Conservation (phyloP, 306 rosid genomes). For the Vicia sativa region DNA sequence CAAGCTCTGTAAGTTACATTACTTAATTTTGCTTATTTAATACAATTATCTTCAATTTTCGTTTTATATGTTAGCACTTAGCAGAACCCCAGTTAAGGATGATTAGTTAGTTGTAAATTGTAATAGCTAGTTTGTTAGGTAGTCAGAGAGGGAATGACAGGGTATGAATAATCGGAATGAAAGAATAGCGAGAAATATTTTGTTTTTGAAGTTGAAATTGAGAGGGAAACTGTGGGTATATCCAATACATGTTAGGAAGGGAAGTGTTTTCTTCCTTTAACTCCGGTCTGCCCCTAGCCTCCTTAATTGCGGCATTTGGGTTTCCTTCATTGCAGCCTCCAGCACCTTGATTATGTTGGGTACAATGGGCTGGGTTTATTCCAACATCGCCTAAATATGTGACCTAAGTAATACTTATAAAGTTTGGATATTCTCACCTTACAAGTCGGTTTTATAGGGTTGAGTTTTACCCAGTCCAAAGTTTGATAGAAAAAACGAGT, state of each 20-base stretch:
- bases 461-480: background rate
- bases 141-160: background rate
- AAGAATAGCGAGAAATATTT: background rate
- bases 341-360: background rate
- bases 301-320: background rate
- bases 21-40: background rate
- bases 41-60: conserved; percentile 10
- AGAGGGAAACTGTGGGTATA: background rate
- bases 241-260: background rate
- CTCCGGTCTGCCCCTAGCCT: background rate
- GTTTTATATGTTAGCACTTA: conserved; percentile 13
- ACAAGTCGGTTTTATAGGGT: background rate
- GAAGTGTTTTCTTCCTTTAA: background rate
- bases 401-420: background rate
- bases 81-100: background rate
- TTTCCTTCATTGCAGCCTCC: background rate
- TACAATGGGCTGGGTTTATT: background rate
- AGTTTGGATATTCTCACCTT: background rate
- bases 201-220: conserved; percentile 16
- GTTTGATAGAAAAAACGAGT: too few species aligned
- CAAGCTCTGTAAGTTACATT: conserved; percentile 8
- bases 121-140: conserved; percentile 13
- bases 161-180: background rate
- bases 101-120: conserved; percentile 7
- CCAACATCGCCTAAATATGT: background rate